Conservation (phyloP, 208 protist genomes). For the Wallacemonas sp. region DNA sequence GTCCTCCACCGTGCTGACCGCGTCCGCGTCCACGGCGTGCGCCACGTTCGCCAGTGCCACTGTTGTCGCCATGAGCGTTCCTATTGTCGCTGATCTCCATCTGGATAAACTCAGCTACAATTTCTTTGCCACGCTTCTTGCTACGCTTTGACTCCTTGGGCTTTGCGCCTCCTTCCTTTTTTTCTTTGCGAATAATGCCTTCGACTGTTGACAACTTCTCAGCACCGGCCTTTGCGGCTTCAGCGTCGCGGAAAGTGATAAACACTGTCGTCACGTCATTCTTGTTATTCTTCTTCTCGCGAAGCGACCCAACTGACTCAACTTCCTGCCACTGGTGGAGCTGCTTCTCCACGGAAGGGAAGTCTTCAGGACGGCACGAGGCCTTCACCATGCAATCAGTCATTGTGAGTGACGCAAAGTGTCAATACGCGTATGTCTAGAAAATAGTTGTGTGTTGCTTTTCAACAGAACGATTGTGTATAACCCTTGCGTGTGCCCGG, state of each 20-base stretch:
- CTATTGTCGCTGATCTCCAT: conserved; percentile 32
- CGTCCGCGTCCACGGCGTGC: conserved; percentile 1
- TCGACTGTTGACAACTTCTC: conserved; percentile 42
- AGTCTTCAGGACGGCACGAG: conserved; percentile 61
- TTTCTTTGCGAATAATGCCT: conserved; percentile 28
- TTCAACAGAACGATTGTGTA: too few species aligned
- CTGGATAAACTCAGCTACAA: conserved; percentile 60
- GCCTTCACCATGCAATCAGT: conserved; percentile 31
- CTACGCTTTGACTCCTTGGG: conserved; percentile 1
- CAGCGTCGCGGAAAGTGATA: conserved; percentile 62
- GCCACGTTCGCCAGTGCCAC: background rate
- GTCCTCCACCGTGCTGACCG: background rate
- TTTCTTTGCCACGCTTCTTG: conserved; percentile 20
- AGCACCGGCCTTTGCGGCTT: conserved; percentile 24
- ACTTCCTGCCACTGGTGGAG: conserved; percentile 73
- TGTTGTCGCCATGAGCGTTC: background rate
- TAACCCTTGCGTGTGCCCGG: too few species aligned
- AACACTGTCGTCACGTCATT: conserved; percentile 77
- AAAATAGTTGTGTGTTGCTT: too few species aligned
- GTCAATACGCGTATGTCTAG: too few species aligned
- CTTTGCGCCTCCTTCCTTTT: conserved; percentile 10
- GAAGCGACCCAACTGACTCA: conserved; percentile 76
- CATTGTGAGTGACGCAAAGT: too few species aligned
- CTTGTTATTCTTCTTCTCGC: conserved; percentile 79
- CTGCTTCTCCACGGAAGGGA: conserved; percentile 57